Conservation (phyloP, 2,329 filamentous ascomycete species). For the Trichoderma simmonsii region DNA sequence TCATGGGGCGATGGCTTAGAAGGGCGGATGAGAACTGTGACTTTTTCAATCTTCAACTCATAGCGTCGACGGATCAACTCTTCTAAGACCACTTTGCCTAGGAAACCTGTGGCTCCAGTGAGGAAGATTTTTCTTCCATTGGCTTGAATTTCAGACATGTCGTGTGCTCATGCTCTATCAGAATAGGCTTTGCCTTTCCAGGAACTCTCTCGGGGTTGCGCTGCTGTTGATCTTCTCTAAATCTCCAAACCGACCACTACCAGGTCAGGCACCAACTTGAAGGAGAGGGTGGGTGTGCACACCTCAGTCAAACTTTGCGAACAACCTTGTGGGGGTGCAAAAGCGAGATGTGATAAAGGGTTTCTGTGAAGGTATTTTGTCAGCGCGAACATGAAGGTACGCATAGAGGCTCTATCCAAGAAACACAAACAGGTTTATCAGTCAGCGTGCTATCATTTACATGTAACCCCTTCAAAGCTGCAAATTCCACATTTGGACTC, state of each 20-base stretch:
- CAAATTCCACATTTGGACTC: no score
- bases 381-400: no score
- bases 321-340: no score
- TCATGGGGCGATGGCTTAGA: neutral
- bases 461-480: no score
- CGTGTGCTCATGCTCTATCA: neutral
- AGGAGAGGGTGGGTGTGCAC: neutral
- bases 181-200: neutral
- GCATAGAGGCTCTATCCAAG: no score
- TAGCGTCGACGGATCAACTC: neutral
- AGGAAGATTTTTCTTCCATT: neutral
- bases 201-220: neutral
- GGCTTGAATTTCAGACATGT: neutral
- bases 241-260: neutral
- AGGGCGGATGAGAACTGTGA: neutral
- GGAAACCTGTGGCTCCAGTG: neutral
- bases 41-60: neutral
- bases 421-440: no score
- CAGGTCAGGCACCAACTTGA: neutral
- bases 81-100: slow-evolving; percentile 1
- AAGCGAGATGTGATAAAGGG: no score
- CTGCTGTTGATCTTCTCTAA: neutral
- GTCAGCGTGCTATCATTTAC: no score
- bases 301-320: no score
- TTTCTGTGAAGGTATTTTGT: no score